Percentiles rank a stretch among this genome's conserved stretches.
Conservation (phyloP, 768 basidiomycete genomes). For the Tulasnella sp. region DNA sequence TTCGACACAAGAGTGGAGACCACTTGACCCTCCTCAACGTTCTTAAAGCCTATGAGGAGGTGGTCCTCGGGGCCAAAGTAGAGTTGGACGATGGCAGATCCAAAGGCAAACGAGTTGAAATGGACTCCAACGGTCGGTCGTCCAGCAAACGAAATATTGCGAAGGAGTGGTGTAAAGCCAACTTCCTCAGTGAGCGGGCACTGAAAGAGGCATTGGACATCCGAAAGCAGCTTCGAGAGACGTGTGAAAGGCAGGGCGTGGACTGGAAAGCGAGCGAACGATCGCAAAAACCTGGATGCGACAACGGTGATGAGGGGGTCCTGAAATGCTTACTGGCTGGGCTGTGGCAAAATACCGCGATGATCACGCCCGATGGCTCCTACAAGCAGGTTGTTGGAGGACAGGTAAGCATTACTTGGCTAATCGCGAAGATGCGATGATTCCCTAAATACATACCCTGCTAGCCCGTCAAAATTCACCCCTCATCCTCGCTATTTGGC, state of each 20-base stretch:
- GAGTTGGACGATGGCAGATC: neutral
- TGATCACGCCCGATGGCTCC: slow-evolving; percentile 77
- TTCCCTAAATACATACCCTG: neutral
- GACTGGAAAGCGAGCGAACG: slow-evolving; percentile 52
- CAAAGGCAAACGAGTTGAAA: neutral
- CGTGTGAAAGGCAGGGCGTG: slow-evolving; percentile 57
- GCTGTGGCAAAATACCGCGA: slow-evolving; percentile 75
- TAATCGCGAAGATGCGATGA: slow-evolving; percentile 9
- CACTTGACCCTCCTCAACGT: slow-evolving; percentile 71
- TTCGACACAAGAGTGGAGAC: slow-evolving; percentile 81
- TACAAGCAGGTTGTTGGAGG: slow-evolving; percentile 63
- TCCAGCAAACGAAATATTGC: slow-evolving; percentile 37
- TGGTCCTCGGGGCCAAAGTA: slow-evolving; percentile 37
- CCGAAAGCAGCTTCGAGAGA: slow-evolving; percentile 66
- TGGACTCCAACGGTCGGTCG: neutral
- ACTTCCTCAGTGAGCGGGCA: slow-evolving; percentile 79
- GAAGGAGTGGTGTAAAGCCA: slow-evolving; percentile 74
- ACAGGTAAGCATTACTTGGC: slow-evolving; percentile 32
- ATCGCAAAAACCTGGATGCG: slow-evolving; percentile 35
- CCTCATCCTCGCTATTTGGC: slow-evolving; percentile 73
- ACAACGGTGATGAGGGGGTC: slow-evolving; percentile 65
- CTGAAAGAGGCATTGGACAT: slow-evolving; percentile 76
- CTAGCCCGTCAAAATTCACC: slow-evolving; percentile 84
- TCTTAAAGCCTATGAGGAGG: slow-evolving; percentile 72
- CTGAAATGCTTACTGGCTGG: slow-evolving; percentile 71